phyloP scores from a whole-genome alignment of 169 alveolate species.

The Plasmodium adleri region DNA sequence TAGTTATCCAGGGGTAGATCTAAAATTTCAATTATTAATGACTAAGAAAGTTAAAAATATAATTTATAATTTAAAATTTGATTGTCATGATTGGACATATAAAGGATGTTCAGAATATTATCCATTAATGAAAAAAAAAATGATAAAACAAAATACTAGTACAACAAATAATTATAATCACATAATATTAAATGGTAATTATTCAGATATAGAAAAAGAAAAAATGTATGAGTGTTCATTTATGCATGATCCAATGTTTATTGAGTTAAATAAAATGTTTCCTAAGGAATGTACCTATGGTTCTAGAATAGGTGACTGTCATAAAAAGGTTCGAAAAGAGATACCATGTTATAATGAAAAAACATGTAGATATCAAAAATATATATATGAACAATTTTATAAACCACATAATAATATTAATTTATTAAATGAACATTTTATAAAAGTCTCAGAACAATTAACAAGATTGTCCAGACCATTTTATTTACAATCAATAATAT shows the following conservation, averaged over 20 bases:
- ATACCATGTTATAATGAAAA: constrained; percentile 50
- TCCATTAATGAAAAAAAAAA: constrained; percentile 70
- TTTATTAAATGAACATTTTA: constrained; percentile 78
- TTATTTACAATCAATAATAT: constrained; percentile 61
- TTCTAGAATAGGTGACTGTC: constrained; percentile 80
- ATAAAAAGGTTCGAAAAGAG: constrained; percentile 55
- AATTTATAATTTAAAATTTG: constrained; percentile 78
- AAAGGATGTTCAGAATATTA: constrained; percentile 78
- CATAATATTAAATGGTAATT: constrained; percentile 44
- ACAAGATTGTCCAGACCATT: constrained; percentile 71
- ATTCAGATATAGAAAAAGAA: constrained; percentile 53
- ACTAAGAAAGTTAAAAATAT: constrained; percentile 50
- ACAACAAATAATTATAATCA: constrained; percentile 8
- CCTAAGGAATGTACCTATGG: constrained; percentile 80
- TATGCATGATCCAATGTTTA: constrained; percentile 71
- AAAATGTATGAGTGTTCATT: constrained; percentile 65
- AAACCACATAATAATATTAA: constrained; percentile 77
- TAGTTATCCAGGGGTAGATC: constrained; percentile 65
- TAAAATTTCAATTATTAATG: constrained; percentile 57
- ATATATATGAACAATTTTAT: constrained; percentile 74
- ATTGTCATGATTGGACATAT: constrained; percentile 72
- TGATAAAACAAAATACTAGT: constrained; percentile 25
- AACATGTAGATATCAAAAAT: constrained; percentile 62
- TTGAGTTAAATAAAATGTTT: constrained; percentile 71
- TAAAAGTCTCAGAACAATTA: constrained; percentile 79